Evolutionary conservation across 768 basidiomycete species (phyloP).

Genomic region (Floccularia luteovirens): DNA sequence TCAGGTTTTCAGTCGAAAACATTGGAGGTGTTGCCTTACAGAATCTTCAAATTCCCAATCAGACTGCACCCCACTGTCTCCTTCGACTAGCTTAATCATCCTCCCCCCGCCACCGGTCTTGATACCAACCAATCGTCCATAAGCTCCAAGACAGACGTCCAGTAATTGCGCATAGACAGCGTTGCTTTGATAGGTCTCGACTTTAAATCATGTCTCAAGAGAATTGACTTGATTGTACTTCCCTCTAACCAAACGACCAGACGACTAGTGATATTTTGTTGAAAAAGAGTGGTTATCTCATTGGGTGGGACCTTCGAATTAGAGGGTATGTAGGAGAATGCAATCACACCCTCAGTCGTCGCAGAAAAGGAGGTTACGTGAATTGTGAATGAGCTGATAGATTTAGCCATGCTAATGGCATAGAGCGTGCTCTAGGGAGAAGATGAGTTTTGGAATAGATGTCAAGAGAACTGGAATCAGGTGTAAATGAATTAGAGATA

Average conservation of each 20-base stretch:
- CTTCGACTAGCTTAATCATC: conserved; percentile 36
- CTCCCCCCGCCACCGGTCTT: conserved; percentile 46
- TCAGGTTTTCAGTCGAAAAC: not conserved
- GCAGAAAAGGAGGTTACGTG: conserved; percentile 58
- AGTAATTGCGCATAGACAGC: conserved; percentile 41
- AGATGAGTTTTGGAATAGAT: conserved; percentile 56
- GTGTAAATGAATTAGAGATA: conserved; percentile 4
- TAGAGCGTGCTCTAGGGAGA: conserved; percentile 50
- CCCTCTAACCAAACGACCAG: conserved; percentile 50
- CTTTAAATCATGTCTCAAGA: conserved; percentile 43
- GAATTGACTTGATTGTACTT: conserved; percentile 38
- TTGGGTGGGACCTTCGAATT: conserved; percentile 23
- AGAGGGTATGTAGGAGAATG: conserved; percentile 47
- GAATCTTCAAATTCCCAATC: conserved; percentile 52
- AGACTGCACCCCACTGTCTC: conserved; percentile 29
- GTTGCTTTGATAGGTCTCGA: conserved; percentile 36
- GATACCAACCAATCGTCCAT: conserved; percentile 57
- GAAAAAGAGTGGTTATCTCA: conserved; percentile 21
- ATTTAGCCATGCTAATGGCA: conserved; percentile 43
- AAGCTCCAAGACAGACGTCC: conserved; percentile 50
- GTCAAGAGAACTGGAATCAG: conserved; percentile 45
- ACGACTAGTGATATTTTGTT: conserved; percentile 14
- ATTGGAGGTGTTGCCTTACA: conserved; percentile 24
- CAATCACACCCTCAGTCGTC: conserved; percentile 41
- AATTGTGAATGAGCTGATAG: conserved; percentile 50